Base-by-base conservation (phyloP, 129 eudicot genomes). In the Rutidosis leptorrhynchoides region DNA sequence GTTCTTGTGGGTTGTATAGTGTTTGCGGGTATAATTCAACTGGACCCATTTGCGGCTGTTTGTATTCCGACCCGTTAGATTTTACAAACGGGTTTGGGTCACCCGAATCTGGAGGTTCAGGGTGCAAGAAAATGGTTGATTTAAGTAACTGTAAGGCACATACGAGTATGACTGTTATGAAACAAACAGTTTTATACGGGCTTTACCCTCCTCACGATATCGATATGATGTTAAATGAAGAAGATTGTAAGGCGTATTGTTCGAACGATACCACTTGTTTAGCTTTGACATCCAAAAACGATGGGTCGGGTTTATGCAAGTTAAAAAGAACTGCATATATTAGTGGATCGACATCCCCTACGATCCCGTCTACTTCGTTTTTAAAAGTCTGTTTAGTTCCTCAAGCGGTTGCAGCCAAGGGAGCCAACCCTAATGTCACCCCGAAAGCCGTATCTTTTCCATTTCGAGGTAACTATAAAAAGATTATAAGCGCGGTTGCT, bases 271-370 rank as follows among this genome's bases (percentile, higher is more conserved):
- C 96, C 45, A 46, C 84, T 26, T 89, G 96, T 64, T 49, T 74
- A 22, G 94, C 96, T 27, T 77, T 81, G 14, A 89, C 96, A 64
- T 85, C 96, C 2, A 79, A 71, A 58, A 88, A 88, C 37, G 96
- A 88, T 52, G 96, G 96, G 11, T 85, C 96, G 24, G 96, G 96
- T 58, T 62, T 81, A 43, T 88, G 96, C 70, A 88, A 89, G n/a
- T 20, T 88, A 24, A 88, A 88, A 77, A 77, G 87, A 48, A 85
- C 96, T 14, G 76, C 64, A n/a, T 88, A 82, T 74, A 68, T 88
- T 11, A 88, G 96, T 63, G 96, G 96, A 17, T 83, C 83, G n/a
- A 74, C 57, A 35, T 58, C 73, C 49, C 91, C 92, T 25, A 80
- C 74, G 7, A 67, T 71, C 27, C 84, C 81, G 51, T 73, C 96